Evolutionary conservation across 176 grass and related monocot species (phyloP).

Genomic region (Echinochloa phyllopogon): DNA sequence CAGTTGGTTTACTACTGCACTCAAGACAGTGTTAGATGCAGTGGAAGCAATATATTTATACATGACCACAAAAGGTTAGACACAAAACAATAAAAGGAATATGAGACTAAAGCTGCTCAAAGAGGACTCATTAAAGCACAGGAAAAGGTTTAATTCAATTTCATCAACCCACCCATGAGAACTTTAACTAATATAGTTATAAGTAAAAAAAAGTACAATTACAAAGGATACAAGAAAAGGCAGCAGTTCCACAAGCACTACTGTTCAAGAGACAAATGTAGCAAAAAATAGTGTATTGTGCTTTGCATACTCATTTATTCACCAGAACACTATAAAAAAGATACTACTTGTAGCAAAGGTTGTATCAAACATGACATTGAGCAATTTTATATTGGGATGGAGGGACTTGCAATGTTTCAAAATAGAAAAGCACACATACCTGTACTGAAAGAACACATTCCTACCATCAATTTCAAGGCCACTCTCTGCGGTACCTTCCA

Average conservation of each 20-base stretch:
- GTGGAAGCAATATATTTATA: conserved; percentile 11
- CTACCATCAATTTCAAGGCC: conserved; percentile 83
- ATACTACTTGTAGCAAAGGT: not conserved
- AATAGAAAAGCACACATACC: conserved; percentile 52
- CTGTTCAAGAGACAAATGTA: not conserved
- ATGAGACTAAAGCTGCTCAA: not conserved
- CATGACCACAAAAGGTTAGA: conserved; percentile 21
- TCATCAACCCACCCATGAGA: not conserved
- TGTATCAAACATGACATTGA: not conserved
- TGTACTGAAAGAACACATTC: conserved; percentile 87
- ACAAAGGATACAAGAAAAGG: not conserved
- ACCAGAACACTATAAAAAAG: not conserved
- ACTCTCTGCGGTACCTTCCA: conserved; percentile 73
- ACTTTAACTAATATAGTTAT: conserved; percentile 3
- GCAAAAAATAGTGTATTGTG: not conserved
- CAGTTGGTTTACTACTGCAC: conserved; percentile 96
- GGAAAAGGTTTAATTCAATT: not conserved
- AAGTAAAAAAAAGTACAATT: not conserved
- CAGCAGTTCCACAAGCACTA: not conserved
- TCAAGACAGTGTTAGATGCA: conserved; percentile 36
- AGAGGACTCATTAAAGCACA: not conserved
- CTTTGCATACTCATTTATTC: not conserved
- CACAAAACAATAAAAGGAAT: not conserved
- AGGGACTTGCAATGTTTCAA: not conserved
- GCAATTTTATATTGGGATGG: not conserved